phyloP scores from a whole-genome alignment of 371 early-diverging fungal genomes.

The Funneliformis caledonium region DNA sequence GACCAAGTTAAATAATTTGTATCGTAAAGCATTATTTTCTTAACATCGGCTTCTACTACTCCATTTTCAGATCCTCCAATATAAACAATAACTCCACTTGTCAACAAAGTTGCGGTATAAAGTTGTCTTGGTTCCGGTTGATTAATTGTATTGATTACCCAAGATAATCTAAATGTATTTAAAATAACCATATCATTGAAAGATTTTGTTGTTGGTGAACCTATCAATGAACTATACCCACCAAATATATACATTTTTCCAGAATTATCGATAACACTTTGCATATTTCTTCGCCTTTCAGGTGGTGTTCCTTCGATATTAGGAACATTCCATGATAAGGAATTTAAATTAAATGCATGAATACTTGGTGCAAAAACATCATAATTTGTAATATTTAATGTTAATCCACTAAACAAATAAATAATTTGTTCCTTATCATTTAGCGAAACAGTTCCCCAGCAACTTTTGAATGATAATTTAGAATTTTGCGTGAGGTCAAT shows the following conservation, averaged over 20 bases:
- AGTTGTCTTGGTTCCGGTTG: not conserved
- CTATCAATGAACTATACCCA: not conserved
- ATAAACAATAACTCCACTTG: not conserved
- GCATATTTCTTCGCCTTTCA: not conserved
- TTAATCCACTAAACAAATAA: not conserved
- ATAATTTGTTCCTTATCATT: not conserved
- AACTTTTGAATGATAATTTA: no score
- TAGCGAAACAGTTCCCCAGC: not conserved
- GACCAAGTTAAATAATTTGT: not conserved
- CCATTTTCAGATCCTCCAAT: no score
- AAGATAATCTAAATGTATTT: not conserved
- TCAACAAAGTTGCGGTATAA: not conserved
- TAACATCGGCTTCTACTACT: no score
- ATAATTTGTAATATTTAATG: not conserved
- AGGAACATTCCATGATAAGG: no score
- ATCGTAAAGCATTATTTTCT: not conserved
- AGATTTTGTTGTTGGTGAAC: not conserved
- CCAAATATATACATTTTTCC: not conserved
- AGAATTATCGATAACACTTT: not conserved
- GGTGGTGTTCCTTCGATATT: not conserved
- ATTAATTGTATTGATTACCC: not conserved
- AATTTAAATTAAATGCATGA: no score
- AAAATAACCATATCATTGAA: slow-evolving; percentile 11
- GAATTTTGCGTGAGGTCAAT: not conserved
- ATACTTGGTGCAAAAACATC: not conserved